These are phyloP conservation scores for Macrocystidia cucumis DNA, from an alignment of 1,284 basidiomycete species.

Conservation along the genomic window DNA sequence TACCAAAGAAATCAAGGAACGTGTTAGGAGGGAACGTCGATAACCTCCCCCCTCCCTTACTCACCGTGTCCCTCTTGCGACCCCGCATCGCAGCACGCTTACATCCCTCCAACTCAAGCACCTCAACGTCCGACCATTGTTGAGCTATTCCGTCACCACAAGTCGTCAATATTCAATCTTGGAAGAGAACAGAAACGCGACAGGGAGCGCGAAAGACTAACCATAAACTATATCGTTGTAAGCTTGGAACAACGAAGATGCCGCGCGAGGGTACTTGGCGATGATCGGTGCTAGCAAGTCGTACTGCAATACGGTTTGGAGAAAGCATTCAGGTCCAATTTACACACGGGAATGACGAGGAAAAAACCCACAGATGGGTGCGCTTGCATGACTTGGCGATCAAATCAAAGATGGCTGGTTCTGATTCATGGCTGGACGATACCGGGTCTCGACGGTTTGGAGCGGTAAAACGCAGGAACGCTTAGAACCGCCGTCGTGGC, in stretches of 20 bases:
- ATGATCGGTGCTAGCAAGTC: conserved; percentile 27
- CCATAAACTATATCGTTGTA: conserved; percentile 56
- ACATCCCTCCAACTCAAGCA: conserved; percentile 52
- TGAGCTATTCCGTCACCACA: too few species aligned
- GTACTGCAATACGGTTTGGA: too few species aligned
- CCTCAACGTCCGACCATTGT: conserved; percentile 56
- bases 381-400: too few species aligned
- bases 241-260: conserved; percentile 46
- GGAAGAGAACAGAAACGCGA: background rate
- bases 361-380: too few species aligned
- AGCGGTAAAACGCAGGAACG: too few species aligned
- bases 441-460: too few species aligned
- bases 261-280: conserved; percentile 42
- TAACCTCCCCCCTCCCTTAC: too few species aligned
- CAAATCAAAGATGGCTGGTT: too few species aligned
- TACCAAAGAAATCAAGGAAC: conserved; percentile 3
- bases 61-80: conserved; percentile 44
- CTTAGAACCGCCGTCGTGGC: conserved; percentile 17
- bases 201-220: conserved; percentile 16
- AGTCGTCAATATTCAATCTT: too few species aligned
- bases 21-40: background rate
- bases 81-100: conserved; percentile 54
- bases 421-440: too few species aligned
- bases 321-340: too few species aligned
- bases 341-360: too few species aligned